Conservation (phyloP, 192 early-diverging fungal genomes). For the Backusella sp. region DNA sequence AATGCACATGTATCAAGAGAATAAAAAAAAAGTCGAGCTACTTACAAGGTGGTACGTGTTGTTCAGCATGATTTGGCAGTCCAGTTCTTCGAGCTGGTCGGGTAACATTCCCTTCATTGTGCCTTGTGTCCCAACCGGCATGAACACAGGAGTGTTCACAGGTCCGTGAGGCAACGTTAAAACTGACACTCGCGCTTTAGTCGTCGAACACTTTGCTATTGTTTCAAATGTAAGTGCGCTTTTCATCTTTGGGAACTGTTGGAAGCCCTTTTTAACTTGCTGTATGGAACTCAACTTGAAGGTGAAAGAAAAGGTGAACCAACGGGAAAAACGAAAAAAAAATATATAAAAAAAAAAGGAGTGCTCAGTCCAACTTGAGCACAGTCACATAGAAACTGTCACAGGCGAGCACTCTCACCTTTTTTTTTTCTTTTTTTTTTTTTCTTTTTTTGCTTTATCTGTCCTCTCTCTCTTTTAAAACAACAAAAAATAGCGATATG, state of each 20-base stretch:
- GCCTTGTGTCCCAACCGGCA: slow-evolving; percentile 88
- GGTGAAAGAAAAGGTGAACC: not conserved
- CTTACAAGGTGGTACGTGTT: slow-evolving; percentile 85
- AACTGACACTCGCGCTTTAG: slow-evolving; percentile 74
- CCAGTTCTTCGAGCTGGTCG: slow-evolving; percentile 67
- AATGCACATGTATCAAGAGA: not conserved
- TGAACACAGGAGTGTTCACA: slow-evolving; percentile 82
- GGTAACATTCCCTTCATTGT: slow-evolving; percentile 82
- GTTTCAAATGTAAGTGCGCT: slow-evolving; percentile 74
- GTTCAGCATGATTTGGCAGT: slow-evolving; percentile 83
- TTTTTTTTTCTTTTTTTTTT: too few relatives aligned
- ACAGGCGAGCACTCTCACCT: not conserved
- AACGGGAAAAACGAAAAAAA: slow-evolving; percentile 6
- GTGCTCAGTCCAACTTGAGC: not conserved
- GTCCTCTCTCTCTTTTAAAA: not conserved
- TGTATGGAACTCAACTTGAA: not conserved
- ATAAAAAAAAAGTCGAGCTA: not conserved
- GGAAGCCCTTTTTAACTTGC: slow-evolving; percentile 1
- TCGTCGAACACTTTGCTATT: slow-evolving; percentile 75
- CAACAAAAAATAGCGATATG: not conserved
- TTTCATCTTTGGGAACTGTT: slow-evolving; percentile 41
- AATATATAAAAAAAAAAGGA: not conserved
- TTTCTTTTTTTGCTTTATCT: not conserved
- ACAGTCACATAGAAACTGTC: not conserved
- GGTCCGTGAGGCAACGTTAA: slow-evolving; percentile 80